These are phyloP conservation scores for Aspergillus steynii DNA, from an alignment of 495 filamentous ascomycete genomes.

Conservation along the genomic window DNA sequence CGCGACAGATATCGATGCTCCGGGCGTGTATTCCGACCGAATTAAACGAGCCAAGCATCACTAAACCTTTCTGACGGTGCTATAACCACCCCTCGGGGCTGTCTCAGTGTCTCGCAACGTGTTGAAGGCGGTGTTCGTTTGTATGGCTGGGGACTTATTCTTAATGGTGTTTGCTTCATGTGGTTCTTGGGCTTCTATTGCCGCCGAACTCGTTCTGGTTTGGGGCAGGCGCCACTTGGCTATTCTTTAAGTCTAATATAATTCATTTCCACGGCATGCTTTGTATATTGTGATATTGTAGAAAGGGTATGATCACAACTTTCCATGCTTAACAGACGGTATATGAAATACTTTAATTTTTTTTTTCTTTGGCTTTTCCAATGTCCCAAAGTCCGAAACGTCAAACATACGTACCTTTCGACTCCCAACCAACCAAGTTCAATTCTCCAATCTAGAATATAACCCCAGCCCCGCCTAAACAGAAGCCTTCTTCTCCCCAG, in stretches of 20 bases:
- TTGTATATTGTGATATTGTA: no score
- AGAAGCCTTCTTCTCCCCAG: not conserved
- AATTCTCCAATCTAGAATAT: no score
- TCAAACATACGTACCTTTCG: no score
- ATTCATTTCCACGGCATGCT: not conserved
- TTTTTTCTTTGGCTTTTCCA: no score
- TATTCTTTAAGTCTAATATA: not conserved
- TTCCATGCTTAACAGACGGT: no score
- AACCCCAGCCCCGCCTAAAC: not conserved
- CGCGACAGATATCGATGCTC: slow-evolving; percentile 49
- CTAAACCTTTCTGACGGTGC: slow-evolving; percentile 49
- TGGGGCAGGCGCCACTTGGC: not conserved
- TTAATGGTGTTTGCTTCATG: not conserved
- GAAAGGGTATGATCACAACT: no score
- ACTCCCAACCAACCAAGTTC: no score
- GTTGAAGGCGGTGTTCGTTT: not conserved
- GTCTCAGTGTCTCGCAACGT: not conserved
- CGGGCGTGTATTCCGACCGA: slow-evolving; percentile 78
- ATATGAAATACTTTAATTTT: no score
- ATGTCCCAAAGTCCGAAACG: no score
- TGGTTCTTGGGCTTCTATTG: not conserved
- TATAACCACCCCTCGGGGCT: slow-evolving; percentile 18
- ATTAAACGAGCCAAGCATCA: slow-evolving; percentile 68
- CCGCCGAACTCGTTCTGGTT: not conserved
- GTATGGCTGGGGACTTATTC: not conserved